Evolutionary conservation across 2,329 filamentous ascomycete genomes (phyloP).

Genomic region (Aureobasidium pullulans): DNA sequence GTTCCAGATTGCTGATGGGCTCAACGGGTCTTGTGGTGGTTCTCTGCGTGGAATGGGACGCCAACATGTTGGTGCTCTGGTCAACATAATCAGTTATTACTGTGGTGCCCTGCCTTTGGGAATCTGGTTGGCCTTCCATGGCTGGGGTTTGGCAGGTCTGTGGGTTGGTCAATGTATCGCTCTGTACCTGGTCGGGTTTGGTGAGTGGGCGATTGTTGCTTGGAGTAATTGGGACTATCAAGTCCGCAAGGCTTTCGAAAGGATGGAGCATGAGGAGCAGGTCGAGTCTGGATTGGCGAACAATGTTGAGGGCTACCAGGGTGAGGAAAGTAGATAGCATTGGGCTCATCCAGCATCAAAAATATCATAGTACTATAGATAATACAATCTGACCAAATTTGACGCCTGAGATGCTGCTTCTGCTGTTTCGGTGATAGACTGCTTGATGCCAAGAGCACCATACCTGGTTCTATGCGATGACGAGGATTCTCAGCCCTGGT

Average conservation of each 20-base stretch:
- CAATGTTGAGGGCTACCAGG: slow-evolving; percentile 17
- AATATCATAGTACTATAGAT: background rate
- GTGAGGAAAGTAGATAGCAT: slow-evolving; percentile 3
- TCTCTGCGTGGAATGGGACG: slow-evolving; percentile 75
- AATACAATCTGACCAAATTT: background rate
- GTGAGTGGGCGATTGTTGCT: slow-evolving; percentile 75
- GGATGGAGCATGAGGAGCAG: slow-evolving; percentile 52
- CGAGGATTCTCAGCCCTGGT: no score
- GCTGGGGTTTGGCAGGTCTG: slow-evolving; percentile 71
- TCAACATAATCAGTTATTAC: slow-evolving; percentile 81
- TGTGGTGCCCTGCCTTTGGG: slow-evolving; percentile 72
- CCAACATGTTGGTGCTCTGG: slow-evolving; percentile 74
- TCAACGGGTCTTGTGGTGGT: slow-evolving; percentile 80
- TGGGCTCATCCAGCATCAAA: background rate
- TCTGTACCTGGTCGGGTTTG: slow-evolving; percentile 67
- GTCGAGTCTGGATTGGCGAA: slow-evolving; percentile 29
- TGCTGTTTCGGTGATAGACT: background rate
- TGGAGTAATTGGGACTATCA: slow-evolving; percentile 70
- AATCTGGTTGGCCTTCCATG: slow-evolving; percentile 77
- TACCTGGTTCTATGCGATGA: no score
- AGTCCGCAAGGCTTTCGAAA: slow-evolving; percentile 61
- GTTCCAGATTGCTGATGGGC: slow-evolving; percentile 82
- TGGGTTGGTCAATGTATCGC: slow-evolving; percentile 60
- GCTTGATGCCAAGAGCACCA: background rate
- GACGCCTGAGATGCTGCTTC: background rate